Conservation (phyloP, 768 basidiomycete species). For the Leccinum olivaceopallidum region DNA sequence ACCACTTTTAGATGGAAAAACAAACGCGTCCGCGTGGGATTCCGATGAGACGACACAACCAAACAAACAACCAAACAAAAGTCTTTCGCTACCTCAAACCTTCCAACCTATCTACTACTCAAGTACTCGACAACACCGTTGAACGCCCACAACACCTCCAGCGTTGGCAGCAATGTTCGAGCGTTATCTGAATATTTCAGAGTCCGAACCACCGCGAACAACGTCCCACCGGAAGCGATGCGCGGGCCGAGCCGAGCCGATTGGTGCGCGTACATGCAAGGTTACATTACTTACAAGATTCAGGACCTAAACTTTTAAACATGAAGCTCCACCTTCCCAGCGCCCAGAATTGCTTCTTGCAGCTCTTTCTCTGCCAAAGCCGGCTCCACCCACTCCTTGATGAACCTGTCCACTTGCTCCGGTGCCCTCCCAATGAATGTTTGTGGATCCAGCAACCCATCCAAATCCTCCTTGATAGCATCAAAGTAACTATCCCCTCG, state of each 20-base stretch:
- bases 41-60: conserved; percentile 17
- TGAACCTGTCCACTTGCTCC: conserved; percentile 89
- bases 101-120: too few relatives aligned
- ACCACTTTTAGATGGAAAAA: conserved; percentile 24
- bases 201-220: conserved; percentile 19
- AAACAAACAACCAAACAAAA: neutral
- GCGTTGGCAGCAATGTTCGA: neutral
- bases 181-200: conserved; percentile 23
- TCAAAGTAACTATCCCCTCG: conserved; percentile 83
- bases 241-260: conserved; percentile 23
- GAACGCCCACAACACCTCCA: neutral
- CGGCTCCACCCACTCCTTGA: conserved; percentile 86
- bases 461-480: conserved; percentile 80
- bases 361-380: conserved; percentile 64
- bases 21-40: conserved; percentile 21
- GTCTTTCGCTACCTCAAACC: too few relatives aligned
- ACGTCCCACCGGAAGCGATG: conserved; percentile 18
- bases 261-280: neutral
- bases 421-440: conserved; percentile 95
- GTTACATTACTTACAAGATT: neutral
- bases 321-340: conserved; percentile 62
- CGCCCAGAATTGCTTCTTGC: conserved; percentile 49
- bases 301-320: conserved; percentile 34
- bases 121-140: too few relatives aligned
- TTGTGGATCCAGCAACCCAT: conserved; percentile 74